Conservation (phyloP, 257 asterid genomes). For the Plectranthus barbatus region DNA sequence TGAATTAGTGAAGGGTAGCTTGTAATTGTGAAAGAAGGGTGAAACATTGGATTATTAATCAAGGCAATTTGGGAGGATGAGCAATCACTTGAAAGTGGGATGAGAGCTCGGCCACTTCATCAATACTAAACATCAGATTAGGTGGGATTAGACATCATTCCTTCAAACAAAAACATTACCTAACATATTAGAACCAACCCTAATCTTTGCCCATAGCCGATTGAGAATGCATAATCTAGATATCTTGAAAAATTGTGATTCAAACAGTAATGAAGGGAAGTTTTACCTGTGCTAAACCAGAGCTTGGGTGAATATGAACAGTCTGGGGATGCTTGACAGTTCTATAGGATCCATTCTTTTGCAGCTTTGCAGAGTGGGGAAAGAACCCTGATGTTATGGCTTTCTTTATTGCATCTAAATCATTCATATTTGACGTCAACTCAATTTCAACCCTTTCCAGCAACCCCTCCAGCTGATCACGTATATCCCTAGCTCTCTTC, state of each 20-base stretch:
- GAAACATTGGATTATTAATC: too few relatives aligned
- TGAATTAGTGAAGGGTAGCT: too few relatives aligned
- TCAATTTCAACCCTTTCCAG: constrained; percentile 89
- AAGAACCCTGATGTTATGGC: constrained; percentile 78
- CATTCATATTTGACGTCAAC: constrained; percentile 49
- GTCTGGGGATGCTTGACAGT: constrained; percentile 85
- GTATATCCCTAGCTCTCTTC: constrained; percentile 92
- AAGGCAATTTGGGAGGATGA: too few relatives aligned
- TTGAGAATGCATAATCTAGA: not conserved
- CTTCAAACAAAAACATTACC: too few relatives aligned
- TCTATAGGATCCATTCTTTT: constrained; percentile 76
- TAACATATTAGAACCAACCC: not conserved
- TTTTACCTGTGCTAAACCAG: constrained; percentile 74
- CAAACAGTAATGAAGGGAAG: not conserved
- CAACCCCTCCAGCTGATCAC: constrained; percentile 88
- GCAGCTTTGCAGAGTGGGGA: constrained; percentile 76
- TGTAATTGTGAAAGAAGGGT: too few relatives aligned
- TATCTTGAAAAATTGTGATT: not conserved
- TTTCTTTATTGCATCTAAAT: constrained; percentile 62
- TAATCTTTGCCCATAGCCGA: too few relatives aligned
- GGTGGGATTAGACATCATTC: too few relatives aligned
- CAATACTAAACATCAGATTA: too few relatives aligned
- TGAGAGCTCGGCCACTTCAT: too few relatives aligned
- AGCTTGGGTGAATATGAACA: constrained; percentile 85
- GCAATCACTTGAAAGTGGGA: too few relatives aligned